A percentile compares a stretch with the other conserved stretches of the same genome.
phyloP scores from a whole-genome alignment of 225 moss, liverwort and hornwort genomes.

The Climacium dendroides region DNA sequence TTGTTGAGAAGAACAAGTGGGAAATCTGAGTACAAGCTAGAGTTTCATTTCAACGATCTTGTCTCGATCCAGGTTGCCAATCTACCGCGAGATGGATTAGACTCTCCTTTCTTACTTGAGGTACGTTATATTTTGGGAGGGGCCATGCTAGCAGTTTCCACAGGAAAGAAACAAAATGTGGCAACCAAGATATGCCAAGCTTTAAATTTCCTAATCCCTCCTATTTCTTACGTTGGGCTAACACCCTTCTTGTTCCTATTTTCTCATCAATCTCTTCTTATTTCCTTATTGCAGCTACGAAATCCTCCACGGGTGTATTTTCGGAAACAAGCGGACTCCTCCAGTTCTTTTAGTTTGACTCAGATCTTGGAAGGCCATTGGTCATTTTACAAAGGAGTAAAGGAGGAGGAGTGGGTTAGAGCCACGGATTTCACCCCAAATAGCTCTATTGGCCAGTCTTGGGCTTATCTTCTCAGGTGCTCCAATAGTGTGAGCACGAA shows the following conservation, averaged over 20 bases:
- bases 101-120: constrained; percentile 43
- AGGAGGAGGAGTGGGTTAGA: constrained; percentile 45
- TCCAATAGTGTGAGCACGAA: neutral
- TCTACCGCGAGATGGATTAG: neutral
- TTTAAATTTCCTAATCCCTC: neutral
- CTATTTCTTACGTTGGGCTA: neutral
- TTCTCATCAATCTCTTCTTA: neutral
- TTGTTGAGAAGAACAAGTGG: neutral
- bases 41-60: constrained; percentile 49
- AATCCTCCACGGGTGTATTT: constrained; percentile 14
- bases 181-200: neutral
- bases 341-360: neutral
- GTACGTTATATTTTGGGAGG: constrained; percentile 13
- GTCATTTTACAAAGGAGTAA: constrained; percentile 11
- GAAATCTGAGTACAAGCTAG: constrained; percentile 55
- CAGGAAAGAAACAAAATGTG: neutral
- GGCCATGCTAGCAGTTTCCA: neutral
- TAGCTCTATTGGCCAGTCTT: constrained; percentile 46
- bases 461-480: constrained; percentile 30
- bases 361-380: neutral
- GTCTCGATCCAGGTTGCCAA: constrained; percentile 7
- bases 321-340: neutral
- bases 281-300: constrained; percentile 4
- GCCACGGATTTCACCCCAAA: constrained; percentile 63
- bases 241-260: neutral